Base-by-base conservation (phyloP, 2,329 filamentous ascomycete species). In the Fusarium coicis region DNA sequence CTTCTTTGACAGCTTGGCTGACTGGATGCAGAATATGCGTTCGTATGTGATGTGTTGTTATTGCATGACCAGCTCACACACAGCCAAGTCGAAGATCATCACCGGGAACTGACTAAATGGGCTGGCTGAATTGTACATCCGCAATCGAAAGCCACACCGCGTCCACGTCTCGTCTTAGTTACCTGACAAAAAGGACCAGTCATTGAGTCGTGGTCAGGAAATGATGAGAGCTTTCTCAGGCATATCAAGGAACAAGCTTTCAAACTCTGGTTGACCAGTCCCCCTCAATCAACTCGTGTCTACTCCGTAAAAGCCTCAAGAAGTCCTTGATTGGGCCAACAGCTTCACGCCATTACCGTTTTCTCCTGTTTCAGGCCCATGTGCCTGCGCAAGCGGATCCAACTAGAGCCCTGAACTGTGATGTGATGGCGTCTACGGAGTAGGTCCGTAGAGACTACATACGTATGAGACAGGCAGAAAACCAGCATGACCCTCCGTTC, bases 361-460 rank as follows among this genome's bases (percentile, higher is more conserved):
- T 57, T 55, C 72, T 66, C 70, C 70, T 76, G 75, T 77, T 77
- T 77, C 75, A 77, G 75, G 72, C 56, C 74, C 52, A 59, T 57
- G 65, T 76, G 66, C 65, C 69, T 73, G 54, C 66, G 49, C 57
- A 61, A 66, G 74, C 71, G 74, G 74, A 40, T 37, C 63, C 58
- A 59, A 70, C 62, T 58, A 53, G 47, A 44, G 42, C 50, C 32
- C 40, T 40, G 50, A 36, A 52, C 26, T 56, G 58, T 47, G 42
- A 63, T 62, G 64, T 44, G 63, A 68, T 68, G 56, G 49, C 57
- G 57, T 61, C 37, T 19, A 26, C 4, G 26, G 26, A 26, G 26
- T 26, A 55, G 34, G 36, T 36, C 30, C n/a, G 10, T 26, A 34
- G 23, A 28, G 23, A 42, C 19, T 15, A 34, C 9, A 11, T 26